A percentile compares a stretch with the other conserved stretches of the same genome.
These are phyloP conservation scores for Nicotiana tabacum DNA, from an alignment of 257 asterid species.

Conservation along the genomic window DNA sequence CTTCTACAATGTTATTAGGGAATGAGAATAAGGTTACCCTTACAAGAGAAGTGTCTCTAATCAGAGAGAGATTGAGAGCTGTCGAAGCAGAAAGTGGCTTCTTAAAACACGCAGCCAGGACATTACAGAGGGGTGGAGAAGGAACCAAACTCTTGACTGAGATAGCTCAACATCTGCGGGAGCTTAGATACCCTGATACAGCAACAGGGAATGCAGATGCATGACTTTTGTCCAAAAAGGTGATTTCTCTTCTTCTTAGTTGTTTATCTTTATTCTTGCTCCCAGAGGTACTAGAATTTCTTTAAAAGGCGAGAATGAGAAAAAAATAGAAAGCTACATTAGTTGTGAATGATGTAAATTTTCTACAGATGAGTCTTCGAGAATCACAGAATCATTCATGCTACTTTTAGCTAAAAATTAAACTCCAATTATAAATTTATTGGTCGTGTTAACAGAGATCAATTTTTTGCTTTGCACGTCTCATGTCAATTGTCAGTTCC, in stretches of 20 bases:
- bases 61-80: slow-evolving; percentile 66
- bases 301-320: not conserved
- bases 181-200: slow-evolving; percentile 35
- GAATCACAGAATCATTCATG: not conserved
- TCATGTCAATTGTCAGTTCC: not conserved
- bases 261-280: not conserved
- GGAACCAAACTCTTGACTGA: slow-evolving; percentile 69
- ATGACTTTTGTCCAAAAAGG: not conserved
- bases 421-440: not conserved
- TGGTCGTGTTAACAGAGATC: not conserved
- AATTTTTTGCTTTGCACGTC: not conserved
- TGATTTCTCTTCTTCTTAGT: not conserved
- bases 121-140: slow-evolving; percentile 61
- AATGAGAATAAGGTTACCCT: slow-evolving; percentile 31
- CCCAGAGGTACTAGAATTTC: not conserved
- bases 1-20: slow-evolving; percentile 6
- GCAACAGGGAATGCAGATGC: slow-evolving; percentile 9
- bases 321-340: not conserved
- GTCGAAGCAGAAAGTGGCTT: slow-evolving; percentile 83
- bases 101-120: slow-evolving; percentile 77
- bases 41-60: slow-evolving; percentile 49
- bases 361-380: not conserved
- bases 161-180: slow-evolving; percentile 72
- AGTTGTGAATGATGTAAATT: not conserved
- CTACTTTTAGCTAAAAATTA: not conserved